Evolutionary conservation across 768 basidiomycete genomes (phyloP), one percentile per base, ranked within the genome.

Genomic region (Russula sp.): DNA sequence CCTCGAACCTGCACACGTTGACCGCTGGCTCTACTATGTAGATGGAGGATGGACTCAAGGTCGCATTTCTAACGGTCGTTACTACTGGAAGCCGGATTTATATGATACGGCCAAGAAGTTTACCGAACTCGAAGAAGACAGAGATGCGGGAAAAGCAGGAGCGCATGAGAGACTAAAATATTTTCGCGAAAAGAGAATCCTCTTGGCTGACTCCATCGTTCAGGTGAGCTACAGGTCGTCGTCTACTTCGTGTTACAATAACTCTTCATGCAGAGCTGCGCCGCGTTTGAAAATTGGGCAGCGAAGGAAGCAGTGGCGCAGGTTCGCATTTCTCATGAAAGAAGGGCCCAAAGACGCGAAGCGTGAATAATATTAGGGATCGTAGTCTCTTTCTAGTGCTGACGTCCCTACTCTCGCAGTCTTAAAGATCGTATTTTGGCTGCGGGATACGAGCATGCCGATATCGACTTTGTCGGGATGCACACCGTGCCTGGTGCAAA

Each of bases 31-130:
- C 52, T 22, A 30, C 56, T 22, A 5, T 38, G 36, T n/a, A 67
- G 67, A 57, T 36, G 67, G 67, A n/a, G 67, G 64, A 44, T 66
- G 64, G 67, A 50, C 64, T 22, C 38, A 66, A 22, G 57, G 64
- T 1, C 67, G 54, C 48, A 28, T 46, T 36, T 62, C 67, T 42
- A 50, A 42, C 6, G 59, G 51, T 53, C 59, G 57, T 13, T 67
- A 65, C 55, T 67, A 67, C 56, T 66, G 64, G 67, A 49, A 58
- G 34, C 60, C 64, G 1, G 64, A 66, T 38, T 22, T 67, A 44
- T 49, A 66, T 44, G 60, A 65, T 13, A 59, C 65, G 52, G 28
- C 38, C 16, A 54, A 61, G 26, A 57, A 18, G 60, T 10, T 62
- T 4, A 16, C 55, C 57, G 51, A 52, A 30, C 40, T 67, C 22